Evolutionary conservation across 306 rosid species (phyloP).

Genomic region (Begonia masoniana): DNA sequence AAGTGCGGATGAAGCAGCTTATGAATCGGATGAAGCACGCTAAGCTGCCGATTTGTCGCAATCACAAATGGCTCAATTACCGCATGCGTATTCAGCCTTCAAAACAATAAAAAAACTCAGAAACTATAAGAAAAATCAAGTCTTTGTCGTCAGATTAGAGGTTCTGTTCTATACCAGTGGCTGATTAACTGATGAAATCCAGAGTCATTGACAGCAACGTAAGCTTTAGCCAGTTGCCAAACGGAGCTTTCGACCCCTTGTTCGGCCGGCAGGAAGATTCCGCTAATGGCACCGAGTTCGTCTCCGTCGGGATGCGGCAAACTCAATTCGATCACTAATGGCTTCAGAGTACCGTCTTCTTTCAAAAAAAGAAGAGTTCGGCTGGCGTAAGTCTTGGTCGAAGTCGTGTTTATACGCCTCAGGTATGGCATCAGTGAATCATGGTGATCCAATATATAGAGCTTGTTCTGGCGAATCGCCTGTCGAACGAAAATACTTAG

Average conservation of each 20-base stretch:
- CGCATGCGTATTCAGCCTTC: conserved; percentile 88
- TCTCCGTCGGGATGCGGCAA: conserved; percentile 84
- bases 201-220: conserved; percentile 84
- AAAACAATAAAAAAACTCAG: background rate
- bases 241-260: conserved; percentile 48
- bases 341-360: conserved; percentile 71
- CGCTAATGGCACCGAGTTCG: conserved; percentile 53
- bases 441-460: conserved; percentile 81
- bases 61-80: conserved; percentile 88
- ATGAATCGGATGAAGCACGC: conserved; percentile 70
- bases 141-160: background rate
- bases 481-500: conserved; percentile 6
- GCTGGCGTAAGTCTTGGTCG: conserved; percentile 67
- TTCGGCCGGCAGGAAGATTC: conserved; percentile 51
- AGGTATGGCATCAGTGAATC: conserved; percentile 78
- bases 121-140: too few species aligned
- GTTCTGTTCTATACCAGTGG: conserved; percentile 53
- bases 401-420: conserved; percentile 63
- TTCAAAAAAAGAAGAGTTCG: conserved; percentile 68
- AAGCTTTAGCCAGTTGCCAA: conserved; percentile 95
- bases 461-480: conserved; percentile 52
- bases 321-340: conserved; percentile 81
- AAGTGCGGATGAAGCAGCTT: conserved; percentile 85
- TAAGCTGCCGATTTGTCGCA: conserved; percentile 69
- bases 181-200: conserved; percentile 89